Evolutionary conservation across 371 early-diverging fungal genomes (phyloP), one percentile per base, ranked within the genome.

Genomic region (Apophysomyces variabilis): DNA sequence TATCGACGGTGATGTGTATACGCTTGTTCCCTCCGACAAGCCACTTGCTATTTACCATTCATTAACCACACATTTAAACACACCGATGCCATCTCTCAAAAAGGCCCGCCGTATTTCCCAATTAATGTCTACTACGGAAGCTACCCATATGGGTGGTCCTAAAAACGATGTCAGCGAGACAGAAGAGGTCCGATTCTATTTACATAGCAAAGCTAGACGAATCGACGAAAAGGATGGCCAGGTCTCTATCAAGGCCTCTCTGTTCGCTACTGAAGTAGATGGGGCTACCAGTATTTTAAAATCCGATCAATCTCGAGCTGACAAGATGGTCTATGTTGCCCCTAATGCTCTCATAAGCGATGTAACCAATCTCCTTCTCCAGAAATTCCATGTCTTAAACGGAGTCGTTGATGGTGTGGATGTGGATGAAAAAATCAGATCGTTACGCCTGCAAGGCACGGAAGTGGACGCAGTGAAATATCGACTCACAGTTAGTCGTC

Each of bases 21-120:
- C 83, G 8, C 70, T 85, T 38, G 75, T 76, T 7, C 75, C 83
- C 1, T 71, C 76, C 35, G 85, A 85, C 47, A 75, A 79, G 62
- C 85, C 85, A 0, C 72, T 85, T 59, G 62, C 82, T n/a, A 85
- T 85, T 38, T 85, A 81, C 50, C 76, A 79, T 45, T 80, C 85
- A 9, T 69, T 85, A 32, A 85, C 78, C 3, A 74, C 73, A 3
- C 82, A 81, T 65, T 66, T 82, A 46, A 85, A 77, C 7, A 82
- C 80, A 12, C 85, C 85, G 0, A 69, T 85, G 75, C 85, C 85
- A 7, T 78, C 78, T 0, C 57, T 75, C 37, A 81, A 75, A 54
- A 79, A 80, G 37, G 81, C 81, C 6, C 69, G 79, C 43, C 79
- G 84, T 26, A 84, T 84, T 8, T 84, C 84, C 3, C 77, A 76